Percentiles rank a stretch among this genome's conserved stretches.
Conservation (phyloP, 2,329 filamentous ascomycete genomes). For the Cladosporium sp. region DNA sequence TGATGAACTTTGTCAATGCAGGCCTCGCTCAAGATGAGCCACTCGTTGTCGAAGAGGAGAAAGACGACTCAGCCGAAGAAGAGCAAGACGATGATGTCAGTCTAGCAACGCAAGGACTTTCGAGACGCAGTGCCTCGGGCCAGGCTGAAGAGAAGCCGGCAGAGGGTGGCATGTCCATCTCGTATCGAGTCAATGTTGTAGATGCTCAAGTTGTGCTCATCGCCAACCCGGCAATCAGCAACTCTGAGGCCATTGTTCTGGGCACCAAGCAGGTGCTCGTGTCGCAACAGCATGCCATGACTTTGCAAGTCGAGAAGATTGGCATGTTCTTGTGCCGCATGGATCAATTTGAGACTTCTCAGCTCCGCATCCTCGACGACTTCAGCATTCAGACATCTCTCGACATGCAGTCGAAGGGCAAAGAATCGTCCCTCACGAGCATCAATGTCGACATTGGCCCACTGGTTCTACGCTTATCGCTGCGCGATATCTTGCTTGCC, state of each 20-base stretch:
- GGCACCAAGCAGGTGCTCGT: slow-evolving; percentile 90
- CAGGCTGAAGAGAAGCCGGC: slow-evolving; percentile 18
- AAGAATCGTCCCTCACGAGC: slow-evolving; percentile 61
- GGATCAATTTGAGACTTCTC: slow-evolving; percentile 91
- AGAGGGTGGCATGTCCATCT: slow-evolving; percentile 62
- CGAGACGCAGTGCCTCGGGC: slow-evolving; percentile 18
- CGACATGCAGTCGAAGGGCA: slow-evolving; percentile 64
- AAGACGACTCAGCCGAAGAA: slow-evolving; percentile 40
- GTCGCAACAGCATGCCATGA: slow-evolving; percentile 89
- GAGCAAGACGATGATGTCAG: slow-evolving; percentile 50
- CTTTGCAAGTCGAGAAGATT: slow-evolving; percentile 86
- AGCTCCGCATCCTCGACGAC: slow-evolving; percentile 90
- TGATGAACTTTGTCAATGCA: slow-evolving; percentile 76
- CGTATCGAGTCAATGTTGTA: slow-evolving; percentile 88
- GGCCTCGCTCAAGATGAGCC: slow-evolving; percentile 56
- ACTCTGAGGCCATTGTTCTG: slow-evolving; percentile 92
- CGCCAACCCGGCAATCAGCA: slow-evolving; percentile 83
- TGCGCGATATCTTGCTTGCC: slow-evolving; percentile 90
- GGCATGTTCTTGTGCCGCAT: slow-evolving; percentile 99
- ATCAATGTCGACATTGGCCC: slow-evolving; percentile 89
- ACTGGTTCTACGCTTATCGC: slow-evolving; percentile 79
- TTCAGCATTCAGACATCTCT: slow-evolving; percentile 89
- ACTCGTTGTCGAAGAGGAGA: slow-evolving; percentile 59
- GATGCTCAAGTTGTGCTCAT: slow-evolving; percentile 96
- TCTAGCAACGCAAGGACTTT: slow-evolving; percentile 27